Evolutionary conservation across 768 basidiomycete genomes (phyloP), one percentile per base, ranked within the genome.

Genomic region (Collybiopsis confluens): DNA sequence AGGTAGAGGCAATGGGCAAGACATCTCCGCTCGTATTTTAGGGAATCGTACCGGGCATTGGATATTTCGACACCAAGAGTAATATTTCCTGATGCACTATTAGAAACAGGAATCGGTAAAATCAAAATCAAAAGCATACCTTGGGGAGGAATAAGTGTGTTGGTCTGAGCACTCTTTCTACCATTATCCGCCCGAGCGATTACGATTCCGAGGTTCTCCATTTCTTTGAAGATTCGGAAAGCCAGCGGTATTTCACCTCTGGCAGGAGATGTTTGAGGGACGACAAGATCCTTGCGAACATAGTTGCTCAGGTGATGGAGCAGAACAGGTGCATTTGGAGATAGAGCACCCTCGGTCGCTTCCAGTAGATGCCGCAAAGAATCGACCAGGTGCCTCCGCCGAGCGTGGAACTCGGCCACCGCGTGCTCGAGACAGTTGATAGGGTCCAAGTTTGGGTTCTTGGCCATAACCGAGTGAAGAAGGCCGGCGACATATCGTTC

Each of bases 401-500:
- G 76, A 54, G 75, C 72, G 64, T 95, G 89, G 58, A 81, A 88
- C 58, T 82, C 76, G 33, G 83, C 73, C 13, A 93, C 66, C 18
- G 88, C 77, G 1, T 76, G 68, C 64, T 93, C 91, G 28, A 91
- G 72, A 47, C 74, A 80, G 52, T 72, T 74, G 1, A 81, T 74
- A 4, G 80, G 70, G 2, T 68, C 72, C 15, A 86, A 70, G 58
- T 90, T 90, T 0, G 89, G 85, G 61, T 85, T 83, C 55, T 77
- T 70, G 1, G 77, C 61, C 70, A 85, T 84, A 38, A 87, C 75
- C 20, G 78, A 69, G 54, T 88, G 81, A 43, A 92, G 73, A 16
- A 92, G 78, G 20, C 75, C 74, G 3, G 92, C 89, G 47, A 85
- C 70, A 67, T 89, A 84, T 60, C 85, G 82, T 70, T 96, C 93